Evolutionary conservation across 495 filamentous ascomycete species (phyloP), one percentile per base, ranked within the genome.

Genomic region (Penicillium odoratum): DNA sequence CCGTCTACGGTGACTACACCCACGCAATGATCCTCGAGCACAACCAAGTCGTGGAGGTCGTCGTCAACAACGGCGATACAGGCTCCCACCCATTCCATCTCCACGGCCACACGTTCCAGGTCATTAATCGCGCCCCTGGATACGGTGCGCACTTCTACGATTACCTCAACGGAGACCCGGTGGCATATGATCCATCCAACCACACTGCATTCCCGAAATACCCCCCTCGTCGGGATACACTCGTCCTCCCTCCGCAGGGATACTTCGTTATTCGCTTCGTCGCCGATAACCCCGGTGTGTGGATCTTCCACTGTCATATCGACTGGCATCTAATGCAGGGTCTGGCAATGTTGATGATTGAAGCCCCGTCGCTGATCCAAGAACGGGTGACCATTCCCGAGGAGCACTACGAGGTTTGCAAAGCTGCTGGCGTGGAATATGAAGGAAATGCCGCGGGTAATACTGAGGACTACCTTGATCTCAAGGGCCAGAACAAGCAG

Each of bases 1-100:
- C 60, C 7, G 76, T 96, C 30, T 96, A 96, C 70, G 92, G 92
- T 26, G 74, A 77, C 25, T 86, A 85, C 73, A 88, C 88, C 6
- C 81, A 94, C 64, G 64, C 87, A 0, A 83, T 86, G 60, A 75
- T 95, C 8, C 78, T 95, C 0, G 75, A 84, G 0, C 82, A 87
- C 48, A 80, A 80, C 46, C 75, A 94, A 26, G 72, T 91, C 7
- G 80, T 95, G 47, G 87, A 96, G 49, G 85, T 96, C 42, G 74
- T 93, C 25, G 65, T 96, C 7, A 94, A 94, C 81, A 96, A 94
- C 67, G 64, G 79, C 11, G 89, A 92, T 60, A 64, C 80, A 0
- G 88, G 88, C 45, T 83, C 79, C 16, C 91, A 96, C 68, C 92
- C 92, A 0, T 94, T 94, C 81, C 90, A 96, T 76, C 76, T 95